phyloP scores from a whole-genome alignment of 2,329 filamentous ascomycete genomes.

The Trichophaea hybrida region DNA sequence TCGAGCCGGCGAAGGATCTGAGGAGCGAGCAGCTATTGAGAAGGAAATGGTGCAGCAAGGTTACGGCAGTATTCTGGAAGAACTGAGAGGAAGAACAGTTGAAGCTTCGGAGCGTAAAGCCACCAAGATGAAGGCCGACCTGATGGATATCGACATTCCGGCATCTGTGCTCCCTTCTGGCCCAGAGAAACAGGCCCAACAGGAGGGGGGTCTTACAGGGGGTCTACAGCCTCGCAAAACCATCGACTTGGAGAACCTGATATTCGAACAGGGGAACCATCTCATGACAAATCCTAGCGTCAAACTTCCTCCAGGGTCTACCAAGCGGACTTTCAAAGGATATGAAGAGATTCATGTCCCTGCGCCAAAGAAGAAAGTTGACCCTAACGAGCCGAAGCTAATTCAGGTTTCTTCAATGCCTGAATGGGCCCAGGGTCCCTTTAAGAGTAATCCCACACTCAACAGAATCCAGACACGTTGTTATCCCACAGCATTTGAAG shows the following conservation, averaged over 20 bases:
- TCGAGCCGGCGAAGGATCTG: slow-evolving; percentile 61
- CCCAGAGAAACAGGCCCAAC: slow-evolving; percentile 41
- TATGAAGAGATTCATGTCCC: slow-evolving; percentile 98
- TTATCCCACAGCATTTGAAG: slow-evolving; percentile 76
- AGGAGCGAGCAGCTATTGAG: slow-evolving; percentile 61
- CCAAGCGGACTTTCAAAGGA: slow-evolving; percentile 88
- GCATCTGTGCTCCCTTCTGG: slow-evolving; percentile 42
- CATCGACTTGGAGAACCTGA: slow-evolving; percentile 87
- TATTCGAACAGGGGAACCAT: slow-evolving; percentile 97
- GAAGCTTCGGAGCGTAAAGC: slow-evolving; percentile 41
- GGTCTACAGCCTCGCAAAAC: slow-evolving; percentile 73
- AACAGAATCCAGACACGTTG: slow-evolving; percentile 95
- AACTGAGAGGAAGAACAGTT: slow-evolving; percentile 60
- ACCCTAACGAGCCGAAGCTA: slow-evolving; percentile 58
- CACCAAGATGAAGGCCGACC: slow-evolving; percentile 67
- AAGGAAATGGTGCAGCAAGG: slow-evolving; percentile 85
- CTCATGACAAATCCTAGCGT: slow-evolving; percentile 99
- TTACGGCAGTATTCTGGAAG: slow-evolving; percentile 70
- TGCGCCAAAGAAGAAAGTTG: slow-evolving; percentile 71
- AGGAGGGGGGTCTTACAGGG: slow-evolving; percentile 38
- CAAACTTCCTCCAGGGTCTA: slow-evolving; percentile 81
- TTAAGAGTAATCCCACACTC: slow-evolving; percentile 70
- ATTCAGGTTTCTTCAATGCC: slow-evolving; percentile 79
- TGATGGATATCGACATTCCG: slow-evolving; percentile 77
- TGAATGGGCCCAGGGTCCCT: slow-evolving; percentile 78